Percentiles rank a stretch among this genome's conserved stretches.
phyloP scores from a whole-genome alignment of 257 asterid species.

The Solanum corneliomulleri region DNA sequence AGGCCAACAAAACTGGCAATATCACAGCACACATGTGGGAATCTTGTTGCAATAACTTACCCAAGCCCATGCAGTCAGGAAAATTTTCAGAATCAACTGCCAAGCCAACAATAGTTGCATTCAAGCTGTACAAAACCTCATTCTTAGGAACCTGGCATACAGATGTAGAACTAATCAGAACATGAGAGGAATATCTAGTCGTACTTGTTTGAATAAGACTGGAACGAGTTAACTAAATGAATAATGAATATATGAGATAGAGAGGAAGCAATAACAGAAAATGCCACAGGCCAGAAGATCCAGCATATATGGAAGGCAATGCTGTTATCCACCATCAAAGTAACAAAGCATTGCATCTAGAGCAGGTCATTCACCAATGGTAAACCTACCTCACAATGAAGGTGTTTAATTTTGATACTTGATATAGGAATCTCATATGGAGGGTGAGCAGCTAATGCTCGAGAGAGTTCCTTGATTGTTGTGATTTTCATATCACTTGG shows the following conservation, averaged over 20 bases:
- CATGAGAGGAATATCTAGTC: background rate
- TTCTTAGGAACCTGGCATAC: constrained; percentile 47
- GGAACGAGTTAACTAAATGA: background rate
- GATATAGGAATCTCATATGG: constrained; percentile 71
- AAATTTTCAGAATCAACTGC: constrained; percentile 49
- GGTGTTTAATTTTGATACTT: constrained; percentile 56
- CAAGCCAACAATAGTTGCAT: constrained; percentile 81
- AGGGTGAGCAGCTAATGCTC: constrained; percentile 64
- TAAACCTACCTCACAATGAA: constrained; percentile 66
- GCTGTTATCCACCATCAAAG: background rate
- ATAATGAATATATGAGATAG: background rate
- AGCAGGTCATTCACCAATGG: background rate
- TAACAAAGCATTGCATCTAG: background rate
- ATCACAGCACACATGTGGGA: background rate
- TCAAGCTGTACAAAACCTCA: constrained; percentile 77
- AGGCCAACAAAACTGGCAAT: background rate
- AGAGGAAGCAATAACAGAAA: background rate
- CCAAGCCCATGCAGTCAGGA: constrained; percentile 87
- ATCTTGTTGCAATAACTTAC: constrained; percentile 29
- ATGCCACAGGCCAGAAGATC: background rate
- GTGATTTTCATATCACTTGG: constrained; percentile 43
- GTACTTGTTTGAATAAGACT: background rate
- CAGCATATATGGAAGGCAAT: background rate
- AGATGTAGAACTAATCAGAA: constrained; percentile 1
- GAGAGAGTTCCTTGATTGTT: constrained; percentile 74